These are phyloP conservation scores for Bruguiera hainesii DNA, from an alignment of 441 rosid genomes.

Conservation along the genomic window DNA sequence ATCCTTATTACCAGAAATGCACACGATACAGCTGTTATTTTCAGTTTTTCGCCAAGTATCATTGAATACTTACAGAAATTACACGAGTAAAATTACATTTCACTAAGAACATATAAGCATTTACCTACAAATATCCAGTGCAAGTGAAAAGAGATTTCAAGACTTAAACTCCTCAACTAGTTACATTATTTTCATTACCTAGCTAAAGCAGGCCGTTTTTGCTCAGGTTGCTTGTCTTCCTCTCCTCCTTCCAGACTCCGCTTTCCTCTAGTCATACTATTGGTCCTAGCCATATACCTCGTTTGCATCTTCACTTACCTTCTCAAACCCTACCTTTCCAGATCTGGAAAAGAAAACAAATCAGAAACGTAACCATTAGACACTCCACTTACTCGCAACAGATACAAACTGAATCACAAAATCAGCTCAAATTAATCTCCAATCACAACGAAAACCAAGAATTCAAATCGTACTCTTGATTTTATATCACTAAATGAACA, in stretches of 20 bases:
- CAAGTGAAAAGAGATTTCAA: too few relatives aligned
- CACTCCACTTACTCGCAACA: not conserved
- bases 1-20: too few relatives aligned
- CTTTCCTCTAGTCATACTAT: conserved; percentile 84
- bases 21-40: too few relatives aligned
- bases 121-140: too few relatives aligned
- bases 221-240: conserved; percentile 72
- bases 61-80: not conserved
- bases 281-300: conserved; percentile 81
- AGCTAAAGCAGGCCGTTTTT: conserved; percentile 92
- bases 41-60: too few relatives aligned
- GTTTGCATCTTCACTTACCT: conserved; percentile 52
- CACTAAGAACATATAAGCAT: too few relatives aligned
- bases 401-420: not conserved
- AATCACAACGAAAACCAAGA: not conserved
- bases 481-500: too few relatives aligned
- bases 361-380: not conserved
- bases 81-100: too few relatives aligned
- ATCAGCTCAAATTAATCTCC: not conserved
- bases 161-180: too few relatives aligned
- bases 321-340: conserved; percentile 36
- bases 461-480: too few relatives aligned
- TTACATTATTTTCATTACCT: conserved; percentile 36
- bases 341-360: conserved; percentile 43
- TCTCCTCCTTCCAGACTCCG: conserved; percentile 59